Evolutionary conservation across 2,329 filamentous ascomycete genomes (phyloP), one percentile per base, ranked within the genome.

Genomic region (Tolypocladium pustulatum): DNA sequence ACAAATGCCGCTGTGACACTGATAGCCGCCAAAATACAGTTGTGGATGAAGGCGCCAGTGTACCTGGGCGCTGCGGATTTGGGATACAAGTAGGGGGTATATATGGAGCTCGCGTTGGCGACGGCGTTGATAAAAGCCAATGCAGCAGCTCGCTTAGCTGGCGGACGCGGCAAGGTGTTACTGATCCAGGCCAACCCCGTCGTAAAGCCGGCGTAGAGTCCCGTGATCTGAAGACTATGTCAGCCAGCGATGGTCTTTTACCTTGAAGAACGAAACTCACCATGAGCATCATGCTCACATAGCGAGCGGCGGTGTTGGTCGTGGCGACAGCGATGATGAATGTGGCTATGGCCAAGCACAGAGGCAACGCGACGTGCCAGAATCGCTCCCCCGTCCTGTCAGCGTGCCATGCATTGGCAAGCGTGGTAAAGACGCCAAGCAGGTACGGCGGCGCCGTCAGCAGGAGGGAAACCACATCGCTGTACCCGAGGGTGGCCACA

Each of bases 211-310:
- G 81, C 80, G 65, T 88, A 89, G 3, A 87, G 75, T 0, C 83
- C 81, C 0, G 82, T 78, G 2, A 83, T 74, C 75, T 75, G 54
- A 15, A 1, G 1, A 30, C 9, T 1, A 25, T 59, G 7, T 64
- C 58, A 62, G 53, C 53, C 30, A 46, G 12, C 8, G n/a, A 37
- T n/a, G 37, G 17, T 32, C 46, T 20, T 20, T 1, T 20, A n/a
- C 13, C 20, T 61, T 46, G 10, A 52, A 25, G 10, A 53, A 32
- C 15, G 37, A 27, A 43, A 61, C 63, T 55, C 58, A 68, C 77
- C 84, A 91, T 90, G 43, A 90, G 75, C 80, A 90, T 85, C 80
- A 90, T 90, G 36, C 83, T 78, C 10, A 87, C 71, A 62, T 91
- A 91, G 40, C 88, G 78, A 0, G 87, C 82, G 0, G 77, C 87